These are phyloP conservation scores for Ambrosia trifida DNA, from an alignment of 129 eudicot species.

Conservation along the genomic window DNA sequence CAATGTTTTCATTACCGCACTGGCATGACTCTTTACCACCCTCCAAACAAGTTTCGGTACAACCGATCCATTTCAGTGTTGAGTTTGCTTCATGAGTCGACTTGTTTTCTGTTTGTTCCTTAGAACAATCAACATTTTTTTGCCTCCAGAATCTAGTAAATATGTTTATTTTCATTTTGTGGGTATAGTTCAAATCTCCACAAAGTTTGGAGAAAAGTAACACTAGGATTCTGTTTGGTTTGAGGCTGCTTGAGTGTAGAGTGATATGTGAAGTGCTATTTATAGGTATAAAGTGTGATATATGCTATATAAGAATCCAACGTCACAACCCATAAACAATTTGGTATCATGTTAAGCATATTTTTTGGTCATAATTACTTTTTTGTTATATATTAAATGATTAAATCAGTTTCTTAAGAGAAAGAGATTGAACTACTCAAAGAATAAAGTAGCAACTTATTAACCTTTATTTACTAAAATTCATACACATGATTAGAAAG, in stretches of 20 bases:
- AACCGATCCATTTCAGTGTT: conserved; percentile 29
- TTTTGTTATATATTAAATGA: neutral
- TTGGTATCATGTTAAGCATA: conserved; percentile 12
- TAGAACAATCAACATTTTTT: conserved; percentile 25
- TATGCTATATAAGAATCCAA: conserved; percentile 31
- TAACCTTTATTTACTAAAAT: neutral
- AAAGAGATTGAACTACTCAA: too few relatives aligned
- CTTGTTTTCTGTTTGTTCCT: conserved; percentile 30
- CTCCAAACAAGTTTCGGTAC: conserved; percentile 42
- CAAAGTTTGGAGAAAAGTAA: conserved; percentile 32
- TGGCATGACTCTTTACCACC: conserved; percentile 32
- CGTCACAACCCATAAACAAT: conserved; percentile 11
- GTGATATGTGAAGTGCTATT: conserved; percentile 27
- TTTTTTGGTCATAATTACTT: neutral
- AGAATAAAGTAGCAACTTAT: too few relatives aligned
- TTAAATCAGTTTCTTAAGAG: neutral
- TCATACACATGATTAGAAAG: neutral
- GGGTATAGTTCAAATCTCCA: conserved; percentile 8
- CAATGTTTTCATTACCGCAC: conserved; percentile 3
- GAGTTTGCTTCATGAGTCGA: conserved; percentile 19
- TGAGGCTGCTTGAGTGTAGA: conserved; percentile 28
- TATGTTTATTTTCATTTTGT: conserved; percentile 24
- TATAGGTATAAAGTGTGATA: conserved; percentile 31
- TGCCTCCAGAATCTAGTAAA: conserved; percentile 23
- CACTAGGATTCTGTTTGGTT: conserved; percentile 30